phyloP scores from a whole-genome alignment of 1,284 basidiomycete species.

The Mixia osmundae region DNA sequence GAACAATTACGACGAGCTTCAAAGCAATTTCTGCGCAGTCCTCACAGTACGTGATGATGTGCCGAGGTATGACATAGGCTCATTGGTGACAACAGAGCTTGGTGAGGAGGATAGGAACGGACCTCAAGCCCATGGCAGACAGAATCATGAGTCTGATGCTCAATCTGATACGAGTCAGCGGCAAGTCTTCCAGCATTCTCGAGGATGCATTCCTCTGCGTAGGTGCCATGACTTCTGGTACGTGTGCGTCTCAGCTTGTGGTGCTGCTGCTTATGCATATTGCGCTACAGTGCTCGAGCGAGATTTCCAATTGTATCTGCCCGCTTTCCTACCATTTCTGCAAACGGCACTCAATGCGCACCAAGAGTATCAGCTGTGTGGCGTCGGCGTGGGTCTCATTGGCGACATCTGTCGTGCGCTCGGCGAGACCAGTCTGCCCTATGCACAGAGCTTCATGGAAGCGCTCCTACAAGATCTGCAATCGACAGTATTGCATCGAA shows the following conservation, averaged over 20 bases:
- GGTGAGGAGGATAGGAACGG: conserved; percentile 54
- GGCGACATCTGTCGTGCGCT: conserved; percentile 86
- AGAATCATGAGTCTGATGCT: conserved; percentile 85
- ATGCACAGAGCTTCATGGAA: conserved; percentile 68
- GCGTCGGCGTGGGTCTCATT: conserved; percentile 82
- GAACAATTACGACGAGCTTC: conserved; percentile 97
- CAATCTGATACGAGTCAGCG: conserved; percentile 58
- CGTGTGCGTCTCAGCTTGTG: conserved; percentile 10
- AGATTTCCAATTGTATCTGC: conserved; percentile 68
- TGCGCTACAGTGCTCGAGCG: conserved; percentile 43
- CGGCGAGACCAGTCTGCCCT: conserved; percentile 55
- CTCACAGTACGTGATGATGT: conserved; percentile 38
- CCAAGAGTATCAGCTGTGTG: conserved; percentile 88
- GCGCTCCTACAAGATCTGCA: conserved; percentile 78
- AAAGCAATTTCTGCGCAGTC: conserved; percentile 83
- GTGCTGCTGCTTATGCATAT: background rate
- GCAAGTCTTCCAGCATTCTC: conserved; percentile 82
- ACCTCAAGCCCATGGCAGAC: conserved; percentile 72
- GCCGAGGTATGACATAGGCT: too few relatives aligned
- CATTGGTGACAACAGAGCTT: conserved; percentile 35
- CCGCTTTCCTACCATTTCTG: conserved; percentile 71
- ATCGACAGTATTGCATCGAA: conserved; percentile 69
- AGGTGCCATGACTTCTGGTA: conserved; percentile 58
- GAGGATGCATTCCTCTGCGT: conserved; percentile 93
- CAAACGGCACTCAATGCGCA: conserved; percentile 73